These are phyloP conservation scores for Myxozyma mucilagina DNA, from an alignment of 805 yeast genomes.

Conservation along the genomic window DNA sequence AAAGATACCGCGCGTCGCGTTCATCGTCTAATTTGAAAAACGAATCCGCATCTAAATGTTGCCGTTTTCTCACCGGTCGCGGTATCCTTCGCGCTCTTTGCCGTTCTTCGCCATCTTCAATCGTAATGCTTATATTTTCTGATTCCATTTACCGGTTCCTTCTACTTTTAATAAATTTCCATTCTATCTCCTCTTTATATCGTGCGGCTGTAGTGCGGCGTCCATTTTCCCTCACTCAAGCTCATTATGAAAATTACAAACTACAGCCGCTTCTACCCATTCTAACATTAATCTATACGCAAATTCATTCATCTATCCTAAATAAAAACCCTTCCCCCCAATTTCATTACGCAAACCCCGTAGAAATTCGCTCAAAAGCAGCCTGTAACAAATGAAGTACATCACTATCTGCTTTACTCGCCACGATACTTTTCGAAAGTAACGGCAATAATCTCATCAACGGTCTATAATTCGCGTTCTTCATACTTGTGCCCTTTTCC, in stretches of 20 bases:
- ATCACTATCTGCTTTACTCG: conserved; percentile 21
- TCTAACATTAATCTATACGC: background rate
- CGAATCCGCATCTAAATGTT: conserved; percentile 1
- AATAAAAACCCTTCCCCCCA: background rate
- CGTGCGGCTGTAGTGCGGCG: too few species aligned
- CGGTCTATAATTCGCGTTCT: conserved; percentile 22
- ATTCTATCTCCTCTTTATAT: background rate
- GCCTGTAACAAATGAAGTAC: conserved; percentile 26
- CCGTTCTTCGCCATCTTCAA: background rate
- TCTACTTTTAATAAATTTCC: background rate
- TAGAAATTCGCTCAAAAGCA: conserved; percentile 28
- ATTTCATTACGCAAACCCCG: conserved; percentile 1
- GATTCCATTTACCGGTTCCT: background rate
- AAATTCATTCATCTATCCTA: background rate
- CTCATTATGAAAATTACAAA: background rate
- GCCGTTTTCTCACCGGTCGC: background rate
- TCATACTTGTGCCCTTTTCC: background rate
- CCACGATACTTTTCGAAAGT: conserved; percentile 30
- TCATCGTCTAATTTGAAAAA: background rate
- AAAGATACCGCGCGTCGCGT: background rate
- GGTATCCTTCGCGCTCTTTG: background rate
- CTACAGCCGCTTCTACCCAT: background rate
- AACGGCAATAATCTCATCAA: conserved; percentile 24
- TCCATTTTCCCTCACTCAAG: background rate
- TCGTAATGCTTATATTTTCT: too few species aligned